Conservation (phyloP, 441 rosid genomes). For the Flueggea neowawraea region DNA sequence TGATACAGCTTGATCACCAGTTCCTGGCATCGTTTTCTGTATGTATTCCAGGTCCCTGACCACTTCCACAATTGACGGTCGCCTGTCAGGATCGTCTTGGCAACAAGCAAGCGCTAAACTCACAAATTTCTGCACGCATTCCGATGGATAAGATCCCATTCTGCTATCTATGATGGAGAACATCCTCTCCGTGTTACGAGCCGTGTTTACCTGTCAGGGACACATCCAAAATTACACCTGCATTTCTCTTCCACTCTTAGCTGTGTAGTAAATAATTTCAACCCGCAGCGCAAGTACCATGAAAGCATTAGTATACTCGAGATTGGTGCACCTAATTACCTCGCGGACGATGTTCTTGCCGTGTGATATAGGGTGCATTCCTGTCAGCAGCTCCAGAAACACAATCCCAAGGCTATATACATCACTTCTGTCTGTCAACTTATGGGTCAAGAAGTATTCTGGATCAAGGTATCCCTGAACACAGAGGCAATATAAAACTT, state of each 20-base stretch:
- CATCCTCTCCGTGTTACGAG: constrained; percentile 46
- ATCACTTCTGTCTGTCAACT: constrained; percentile 92
- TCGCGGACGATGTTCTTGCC: constrained; percentile 93
- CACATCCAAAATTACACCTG: no score
- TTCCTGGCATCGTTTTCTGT: constrained; percentile 41
- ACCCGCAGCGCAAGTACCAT: no score
- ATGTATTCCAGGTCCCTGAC: constrained; percentile 77
- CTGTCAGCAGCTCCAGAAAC: constrained; percentile 82
- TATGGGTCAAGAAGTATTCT: constrained; percentile 87
- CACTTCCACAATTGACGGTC: constrained; percentile 69
- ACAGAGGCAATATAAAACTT: neutral
- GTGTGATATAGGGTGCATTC: constrained; percentile 82
- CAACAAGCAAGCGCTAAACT: constrained; percentile 65
- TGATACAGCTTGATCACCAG: neutral
- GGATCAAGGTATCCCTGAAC: constrained; percentile 94
- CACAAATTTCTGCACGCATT: constrained; percentile 51
- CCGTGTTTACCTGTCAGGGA: constrained; percentile 49
- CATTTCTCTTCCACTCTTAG: neutral
- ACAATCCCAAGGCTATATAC: constrained; percentile 95
- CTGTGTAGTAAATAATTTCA: no score
- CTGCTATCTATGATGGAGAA: constrained; percentile 68
- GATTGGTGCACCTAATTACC: constrained; percentile 28
- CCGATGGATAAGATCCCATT: constrained; percentile 80
- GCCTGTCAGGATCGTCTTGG: constrained; percentile 56
- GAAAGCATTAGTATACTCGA: no score